Evolutionary conservation across 495 filamentous ascomycete genomes (phyloP).

Genomic region (Aspergillus ostianus): DNA sequence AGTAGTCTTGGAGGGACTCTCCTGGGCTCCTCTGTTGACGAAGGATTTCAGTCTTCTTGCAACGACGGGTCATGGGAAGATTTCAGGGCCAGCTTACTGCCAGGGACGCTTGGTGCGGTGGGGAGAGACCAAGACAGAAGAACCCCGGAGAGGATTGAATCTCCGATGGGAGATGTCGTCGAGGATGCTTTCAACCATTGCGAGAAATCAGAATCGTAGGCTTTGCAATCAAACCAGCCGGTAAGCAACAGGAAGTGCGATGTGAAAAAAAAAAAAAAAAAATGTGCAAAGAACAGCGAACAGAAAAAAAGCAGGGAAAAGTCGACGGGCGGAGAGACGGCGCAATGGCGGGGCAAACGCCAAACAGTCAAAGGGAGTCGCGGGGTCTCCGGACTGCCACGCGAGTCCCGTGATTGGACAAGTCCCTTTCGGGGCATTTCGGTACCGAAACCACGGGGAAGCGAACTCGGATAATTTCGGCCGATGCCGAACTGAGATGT

Average conservation of each 20-base stretch:
- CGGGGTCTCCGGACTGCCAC: constrained; percentile 20
- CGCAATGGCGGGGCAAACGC: constrained; percentile 7
- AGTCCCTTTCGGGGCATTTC: neutral
- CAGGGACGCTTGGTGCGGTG: constrained; percentile 96
- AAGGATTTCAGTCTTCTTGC: constrained; percentile 8
- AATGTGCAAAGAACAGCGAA: constrained; percentile 4
- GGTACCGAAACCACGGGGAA: constrained; percentile 1
- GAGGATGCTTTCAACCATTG: constrained; percentile 70
- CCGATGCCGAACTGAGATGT: neutral
- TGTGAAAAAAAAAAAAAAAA: too few relatives aligned
- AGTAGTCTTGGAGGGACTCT: constrained; percentile 71
- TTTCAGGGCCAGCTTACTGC: constrained; percentile 67
- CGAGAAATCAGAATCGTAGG: neutral
- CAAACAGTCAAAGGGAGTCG: constrained; percentile 3
- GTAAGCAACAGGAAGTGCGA: constrained; percentile 8
- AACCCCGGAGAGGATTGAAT: constrained; percentile 87
- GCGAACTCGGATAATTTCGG: neutral
- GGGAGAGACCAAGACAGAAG: constrained; percentile 90
- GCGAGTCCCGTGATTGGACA: neutral
- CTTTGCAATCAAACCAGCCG: constrained; percentile 6
- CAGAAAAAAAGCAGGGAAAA: constrained; percentile 7
- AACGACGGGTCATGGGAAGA: neutral
- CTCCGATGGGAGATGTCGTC: constrained; percentile 96
- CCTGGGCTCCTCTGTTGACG: constrained; percentile 76
- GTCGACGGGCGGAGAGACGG: constrained; percentile 3